phyloP scores from a whole-genome alignment of 2,329 filamentous ascomycete genomes.

The Helminthosporium solani region DNA sequence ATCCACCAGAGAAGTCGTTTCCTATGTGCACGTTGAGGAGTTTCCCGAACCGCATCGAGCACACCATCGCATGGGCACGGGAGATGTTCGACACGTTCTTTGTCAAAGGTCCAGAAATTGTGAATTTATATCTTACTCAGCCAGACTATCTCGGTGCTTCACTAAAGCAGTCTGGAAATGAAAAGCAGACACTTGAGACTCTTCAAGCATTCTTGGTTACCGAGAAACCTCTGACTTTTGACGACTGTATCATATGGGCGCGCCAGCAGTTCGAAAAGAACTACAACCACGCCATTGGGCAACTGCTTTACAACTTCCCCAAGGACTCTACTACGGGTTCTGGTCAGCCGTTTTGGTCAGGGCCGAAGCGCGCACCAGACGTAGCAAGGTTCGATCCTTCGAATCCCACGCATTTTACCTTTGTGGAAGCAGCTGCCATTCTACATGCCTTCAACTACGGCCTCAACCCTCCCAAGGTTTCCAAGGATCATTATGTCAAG shows the following conservation, averaged over 20 bases:
- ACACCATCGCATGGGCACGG: slow-evolving; percentile 97
- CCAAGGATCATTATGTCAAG: slow-evolving; percentile 70
- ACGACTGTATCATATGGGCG: slow-evolving; percentile 96
- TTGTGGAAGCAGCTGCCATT: slow-evolving; percentile 84
- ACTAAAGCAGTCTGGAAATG: slow-evolving; percentile 89
- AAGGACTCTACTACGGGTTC: slow-evolving; percentile 87
- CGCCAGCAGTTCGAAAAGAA: slow-evolving; percentile 92
- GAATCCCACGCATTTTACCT: slow-evolving; percentile 84
- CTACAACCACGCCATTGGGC: slow-evolving; percentile 95
- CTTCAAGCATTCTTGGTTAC: slow-evolving; percentile 88
- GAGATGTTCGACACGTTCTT: slow-evolving; percentile 95
- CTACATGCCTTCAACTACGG: slow-evolving; percentile 98
- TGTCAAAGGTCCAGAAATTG: slow-evolving; percentile 88
- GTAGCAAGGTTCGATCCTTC: slow-evolving; percentile 83
- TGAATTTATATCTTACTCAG: slow-evolving; percentile 90
- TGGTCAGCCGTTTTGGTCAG: slow-evolving; percentile 95
- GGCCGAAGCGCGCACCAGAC: slow-evolving; percentile 93
- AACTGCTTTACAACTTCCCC: slow-evolving; percentile 94
- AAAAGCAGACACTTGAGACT: slow-evolving; percentile 89
- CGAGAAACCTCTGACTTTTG: slow-evolving; percentile 87
- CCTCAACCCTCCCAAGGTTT: slow-evolving; percentile 78
- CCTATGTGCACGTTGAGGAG: slow-evolving; percentile 97
- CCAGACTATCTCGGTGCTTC: slow-evolving; percentile 85
- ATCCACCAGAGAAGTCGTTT: slow-evolving; percentile 97
- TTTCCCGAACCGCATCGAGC: slow-evolving; percentile 97